Evolutionary conservation across 192 early-diverging fungal genomes (phyloP).

Genomic region (Diversispora eburnea): DNA sequence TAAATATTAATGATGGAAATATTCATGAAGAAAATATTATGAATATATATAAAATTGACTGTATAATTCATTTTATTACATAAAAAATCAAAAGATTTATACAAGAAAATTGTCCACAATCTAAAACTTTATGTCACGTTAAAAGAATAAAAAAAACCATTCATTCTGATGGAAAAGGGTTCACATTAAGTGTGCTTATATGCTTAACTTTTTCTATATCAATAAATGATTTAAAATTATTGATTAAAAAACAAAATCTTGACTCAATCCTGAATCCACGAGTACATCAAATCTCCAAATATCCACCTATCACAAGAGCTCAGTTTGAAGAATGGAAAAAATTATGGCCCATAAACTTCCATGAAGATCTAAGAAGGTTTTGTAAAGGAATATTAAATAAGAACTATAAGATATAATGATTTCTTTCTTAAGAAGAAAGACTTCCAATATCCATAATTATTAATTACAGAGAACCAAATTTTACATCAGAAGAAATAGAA

Average conservation of each 20-base stretch:
- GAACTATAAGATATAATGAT: too few relatives aligned
- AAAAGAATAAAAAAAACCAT: slow-evolving; percentile 42
- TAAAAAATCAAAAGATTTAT: slow-evolving; percentile 40
- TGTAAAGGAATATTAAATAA: neutral
- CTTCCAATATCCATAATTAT: neutral
- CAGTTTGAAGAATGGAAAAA: slow-evolving; percentile 78
- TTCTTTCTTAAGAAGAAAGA: neutral
- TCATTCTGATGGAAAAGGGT: slow-evolving; percentile 7
- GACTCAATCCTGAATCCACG: slow-evolving; percentile 30
- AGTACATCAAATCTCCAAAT: slow-evolving; percentile 50
- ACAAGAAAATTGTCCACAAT: slow-evolving; percentile 39
- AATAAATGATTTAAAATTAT: slow-evolving; percentile 19
- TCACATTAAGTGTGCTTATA: slow-evolving; percentile 37
- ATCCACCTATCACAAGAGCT: slow-evolving; percentile 59
- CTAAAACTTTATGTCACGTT: slow-evolving; percentile 40
- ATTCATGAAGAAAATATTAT: neutral
- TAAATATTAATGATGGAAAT: neutral
- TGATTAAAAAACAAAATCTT: slow-evolving; percentile 33
- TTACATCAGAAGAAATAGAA: slow-evolving; percentile 40
- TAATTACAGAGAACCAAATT: slow-evolving; percentile 37
- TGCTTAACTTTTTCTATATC: slow-evolving; percentile 35
- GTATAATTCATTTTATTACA: neutral
- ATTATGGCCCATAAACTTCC: slow-evolving; percentile 81
- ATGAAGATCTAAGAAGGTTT: slow-evolving; percentile 49
- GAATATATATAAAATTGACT: neutral